Evolutionary conservation across 1,284 basidiomycete genomes (phyloP), one percentile per base, ranked within the genome.

Genomic region (Bondarzewia mesenterica): DNA sequence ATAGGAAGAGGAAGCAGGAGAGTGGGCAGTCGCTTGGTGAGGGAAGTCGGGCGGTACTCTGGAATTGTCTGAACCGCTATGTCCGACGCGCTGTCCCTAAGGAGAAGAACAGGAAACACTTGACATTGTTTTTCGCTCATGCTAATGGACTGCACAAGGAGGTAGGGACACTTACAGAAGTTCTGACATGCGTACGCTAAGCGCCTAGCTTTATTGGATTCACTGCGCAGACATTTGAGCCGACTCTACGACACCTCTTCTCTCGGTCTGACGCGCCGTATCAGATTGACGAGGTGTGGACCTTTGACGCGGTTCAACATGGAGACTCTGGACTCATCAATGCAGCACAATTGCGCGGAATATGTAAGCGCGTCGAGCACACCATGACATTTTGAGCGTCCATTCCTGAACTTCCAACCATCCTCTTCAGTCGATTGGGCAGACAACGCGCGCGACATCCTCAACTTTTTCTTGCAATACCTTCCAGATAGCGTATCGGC

Each of bases 121-220:
- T 85, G 35, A 91, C 87, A 0, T 66, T 93, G 36, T 74, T 93
- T 52, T 66, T 87, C 39, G 75, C 77, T 7, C 89, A 92, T 58
- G 89, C 86, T 1, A 92, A 86, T 62, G 89, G 90, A 7, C 82
- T 93, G 56, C 79, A 80, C 53, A 92, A 92, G 64, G 86, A 91
- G 77, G 88, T 81, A 49, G 52, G 75, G 57, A 8, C 4, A 10
- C 37, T 21, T 15, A 5, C 15, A 14, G 5, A 40, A 40, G 22
- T 27, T n/a, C n/a, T n/a, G n/a, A n/a, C n/a, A n/a, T n/a, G n/a
- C n/a, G n/a, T n/a, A n/a, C n/a, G n/a, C n/a, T n/a, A n/a, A n/a
- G n/a, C n/a, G n/a, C n/a, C n/a, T n/a, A n/a, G n/a, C n/a, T 12
- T 7, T 18, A n/a, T 21, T 15, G 18, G 15, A 5, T 23, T 16